These are phyloP conservation scores for Thelonectria rubi DNA, from an alignment of 2,329 filamentous ascomycete species.

Conservation along the genomic window DNA sequence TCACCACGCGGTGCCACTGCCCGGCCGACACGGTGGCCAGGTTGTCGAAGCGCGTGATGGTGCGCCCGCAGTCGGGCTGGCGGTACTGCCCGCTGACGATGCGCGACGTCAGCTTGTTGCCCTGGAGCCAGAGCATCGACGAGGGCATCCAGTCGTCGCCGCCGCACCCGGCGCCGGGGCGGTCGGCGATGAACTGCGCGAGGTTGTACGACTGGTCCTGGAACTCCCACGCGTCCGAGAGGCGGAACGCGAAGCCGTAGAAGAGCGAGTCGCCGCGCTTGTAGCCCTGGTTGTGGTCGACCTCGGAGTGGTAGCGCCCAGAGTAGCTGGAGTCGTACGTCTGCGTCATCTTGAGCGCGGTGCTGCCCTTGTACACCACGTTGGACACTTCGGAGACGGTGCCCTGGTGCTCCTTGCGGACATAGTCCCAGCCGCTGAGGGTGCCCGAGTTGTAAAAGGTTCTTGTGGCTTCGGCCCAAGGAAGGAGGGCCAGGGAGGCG, in stretches of 20 bases:
- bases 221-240: slow-evolving; percentile 57
- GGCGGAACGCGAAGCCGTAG: slow-evolving; percentile 62
- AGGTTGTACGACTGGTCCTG: slow-evolving; percentile 57
- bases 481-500: slow-evolving; percentile 36
- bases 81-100: slow-evolving; percentile 44
- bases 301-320: slow-evolving; percentile 61
- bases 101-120: slow-evolving; percentile 54
- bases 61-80: slow-evolving; percentile 39
- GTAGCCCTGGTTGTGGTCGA: slow-evolving; percentile 55
- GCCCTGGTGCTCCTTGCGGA: slow-evolving; percentile 53
- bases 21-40: slow-evolving; percentile 53
- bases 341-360: slow-evolving; percentile 57
- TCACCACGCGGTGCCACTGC: slow-evolving; percentile 56
- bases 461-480: slow-evolving; percentile 45
- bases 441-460: slow-evolving; percentile 55
- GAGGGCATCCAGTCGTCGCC: slow-evolving; percentile 58
- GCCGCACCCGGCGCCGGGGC: slow-evolving; percentile 52
- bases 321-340: slow-evolving; percentile 52
- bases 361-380: slow-evolving; percentile 48
- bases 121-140: slow-evolving; percentile 58
- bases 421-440: slow-evolving; percentile 51
- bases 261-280: slow-evolving; percentile 54
- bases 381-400: slow-evolving; percentile 54
- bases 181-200: slow-evolving; percentile 62
- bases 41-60: slow-evolving; percentile 35